Base-by-base conservation (phyloP, 176 grass and related monocot species). In the Urochloa ruziziensis region DNA sequence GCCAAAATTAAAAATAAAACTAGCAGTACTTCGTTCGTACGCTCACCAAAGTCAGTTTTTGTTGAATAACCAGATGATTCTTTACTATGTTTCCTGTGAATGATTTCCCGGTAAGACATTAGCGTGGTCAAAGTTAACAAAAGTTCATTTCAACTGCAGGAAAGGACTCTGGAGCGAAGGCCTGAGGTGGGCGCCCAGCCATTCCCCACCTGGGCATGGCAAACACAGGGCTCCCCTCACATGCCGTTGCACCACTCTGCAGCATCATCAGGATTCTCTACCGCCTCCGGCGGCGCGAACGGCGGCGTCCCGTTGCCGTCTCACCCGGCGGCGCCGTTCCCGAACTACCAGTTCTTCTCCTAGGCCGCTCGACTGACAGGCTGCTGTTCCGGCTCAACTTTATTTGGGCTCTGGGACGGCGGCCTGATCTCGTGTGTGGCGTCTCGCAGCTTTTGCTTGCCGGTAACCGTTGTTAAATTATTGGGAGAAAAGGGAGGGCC, bases 201-300 rank as follows among this genome's bases (percentile, higher is more conserved):
- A 48, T 77, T 75, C 58, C 74, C 87, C 5, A 29, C 68, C 42
- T 87, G 83, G 93, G 91, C 84, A 51, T 96, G 96, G 96, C 96
- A 89, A 82, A 67, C 81, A 91, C 93, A 88, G 51, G 90, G 85
- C 40, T 70, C 77, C 27, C 23, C 69, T 70, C 84, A 77, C 60
- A 71, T 76, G 80, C 88, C 89, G 49, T 83, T 77, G 61, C 77
- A 86, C 68, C 88, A 88, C 63, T 88, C 93, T 96, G 97, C 97
- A 99, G 97, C 97, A 99, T 99, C 97, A 99, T 99, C 97, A 99
- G 97, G 97, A 99, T 99, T 99, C 93, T 96, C 88, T 67, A 75
- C 87, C 69, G 71, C 76, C 79, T 46, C 61, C 69, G 78, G 52
- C 54, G 84, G 64, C 77, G 30, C 79, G 6, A 57, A 16, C 62